A percentile compares a stretch with the other conserved stretches of the same genome.
These are phyloP conservation scores for Heracleum sosnowskyi DNA, from an alignment of 129 eudicot genomes.

Conservation along the genomic window DNA sequence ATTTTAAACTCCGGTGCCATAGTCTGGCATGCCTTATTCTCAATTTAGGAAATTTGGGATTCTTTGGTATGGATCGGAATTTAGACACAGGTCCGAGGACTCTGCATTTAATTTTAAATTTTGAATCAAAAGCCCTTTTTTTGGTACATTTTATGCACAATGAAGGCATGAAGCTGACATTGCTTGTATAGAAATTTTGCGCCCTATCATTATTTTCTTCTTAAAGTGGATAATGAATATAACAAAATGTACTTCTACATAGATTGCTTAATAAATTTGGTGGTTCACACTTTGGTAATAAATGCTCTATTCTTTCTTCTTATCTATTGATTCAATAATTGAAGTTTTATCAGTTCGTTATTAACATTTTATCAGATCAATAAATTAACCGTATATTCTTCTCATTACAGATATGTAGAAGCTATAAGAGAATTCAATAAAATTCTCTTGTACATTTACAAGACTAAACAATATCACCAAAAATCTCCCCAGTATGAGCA, in stretches of 20 bases:
- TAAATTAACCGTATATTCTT: neutral
- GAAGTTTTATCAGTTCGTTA: neutral
- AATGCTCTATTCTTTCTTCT: too few relatives aligned
- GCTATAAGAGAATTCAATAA: slow-evolving; percentile 80
- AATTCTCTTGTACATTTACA: slow-evolving; percentile 73
- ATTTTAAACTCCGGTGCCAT: neutral
- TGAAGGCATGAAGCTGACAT: neutral
- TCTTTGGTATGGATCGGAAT: neutral
- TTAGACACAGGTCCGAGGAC: neutral
- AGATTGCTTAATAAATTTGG: too few relatives aligned
- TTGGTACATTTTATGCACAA: too few relatives aligned
- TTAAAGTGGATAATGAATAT: neutral
- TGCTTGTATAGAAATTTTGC: neutral
- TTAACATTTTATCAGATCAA: neutral
- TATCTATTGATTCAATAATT: neutral
- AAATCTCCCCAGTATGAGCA: slow-evolving; percentile 98
- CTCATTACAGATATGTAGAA: slow-evolving; percentile 58
- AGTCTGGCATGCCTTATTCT: neutral
- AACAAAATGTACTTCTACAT: neutral
- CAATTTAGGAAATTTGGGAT: neutral
- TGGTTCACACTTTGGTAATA: too few relatives aligned
- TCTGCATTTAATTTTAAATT: too few relatives aligned
- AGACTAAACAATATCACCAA: slow-evolving; percentile 86
- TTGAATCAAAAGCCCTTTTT: neutral
- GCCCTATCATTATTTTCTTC: neutral